These are phyloP conservation scores for Fonsecaea monophora DNA, from an alignment of 2,329 filamentous ascomycete species.

Conservation along the genomic window DNA sequence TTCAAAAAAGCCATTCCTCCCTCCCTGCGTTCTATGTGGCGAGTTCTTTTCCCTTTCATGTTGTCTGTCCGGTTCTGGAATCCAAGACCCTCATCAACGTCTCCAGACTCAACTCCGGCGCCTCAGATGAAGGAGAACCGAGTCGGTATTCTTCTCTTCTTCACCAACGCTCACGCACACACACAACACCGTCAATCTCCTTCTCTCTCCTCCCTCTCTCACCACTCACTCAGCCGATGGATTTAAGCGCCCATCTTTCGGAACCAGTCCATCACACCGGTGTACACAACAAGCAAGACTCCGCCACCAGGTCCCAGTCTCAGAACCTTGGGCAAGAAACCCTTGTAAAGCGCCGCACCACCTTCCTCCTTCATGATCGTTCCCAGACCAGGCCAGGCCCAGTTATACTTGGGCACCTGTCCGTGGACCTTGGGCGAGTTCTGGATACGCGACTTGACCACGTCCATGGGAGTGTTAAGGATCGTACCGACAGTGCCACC, in stretches of 20 bases:
- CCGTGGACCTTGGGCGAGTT: conserved; percentile 88
- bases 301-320: conserved; percentile 73
- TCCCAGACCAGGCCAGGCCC: conserved; percentile 86
- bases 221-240: conserved; percentile 16
- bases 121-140: too few species aligned
- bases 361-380: conserved; percentile 94
- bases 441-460: conserved; percentile 97
- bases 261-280: conserved; percentile 77
- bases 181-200: not conserved
- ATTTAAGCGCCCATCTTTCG: conserved; percentile 64
- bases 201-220: not conserved
- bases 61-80: too few species aligned
- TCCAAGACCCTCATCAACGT: too few species aligned
- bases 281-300: conserved; percentile 61
- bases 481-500: conserved; percentile 92
- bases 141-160: too few species aligned
- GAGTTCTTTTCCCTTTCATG: too few species aligned
- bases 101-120: too few species aligned
- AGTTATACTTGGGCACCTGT: conserved; percentile 92
- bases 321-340: conserved; percentile 94
- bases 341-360: conserved; percentile 91
- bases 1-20: too few species aligned
- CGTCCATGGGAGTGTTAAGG: conserved; percentile 93
- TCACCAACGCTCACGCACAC: too few species aligned
- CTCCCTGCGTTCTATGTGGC: too few species aligned